Evolutionary conservation across 805 yeast genomes (phyloP).

Genomic region (Spathaspora gorwiae): DNA sequence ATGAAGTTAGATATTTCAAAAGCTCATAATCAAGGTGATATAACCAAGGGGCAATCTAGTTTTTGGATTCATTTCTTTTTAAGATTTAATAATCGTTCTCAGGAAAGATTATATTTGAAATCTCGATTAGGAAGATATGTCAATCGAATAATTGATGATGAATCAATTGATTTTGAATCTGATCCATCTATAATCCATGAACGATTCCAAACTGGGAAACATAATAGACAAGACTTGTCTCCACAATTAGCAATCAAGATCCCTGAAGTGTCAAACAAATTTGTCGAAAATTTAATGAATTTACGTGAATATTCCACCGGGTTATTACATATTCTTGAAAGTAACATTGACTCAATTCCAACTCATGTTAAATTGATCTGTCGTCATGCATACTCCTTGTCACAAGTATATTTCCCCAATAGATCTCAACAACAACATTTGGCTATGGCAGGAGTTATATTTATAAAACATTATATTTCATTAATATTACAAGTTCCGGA

Average conservation of each 20-base stretch:
- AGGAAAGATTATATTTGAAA: slow-evolving; percentile 45
- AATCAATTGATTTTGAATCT: slow-evolving; percentile 57
- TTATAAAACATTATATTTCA: slow-evolving; percentile 49
- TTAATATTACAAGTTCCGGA: slow-evolving; percentile 49
- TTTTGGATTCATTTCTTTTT: slow-evolving; percentile 45
- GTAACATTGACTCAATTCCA: slow-evolving; percentile 34
- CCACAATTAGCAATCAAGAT: slow-evolving; percentile 77
- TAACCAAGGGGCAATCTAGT: slow-evolving; percentile 31
- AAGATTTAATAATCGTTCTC: slow-evolving; percentile 43
- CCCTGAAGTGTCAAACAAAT: slow-evolving; percentile 62
- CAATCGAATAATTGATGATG: slow-evolving; percentile 38
- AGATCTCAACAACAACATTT: slow-evolving; percentile 56
- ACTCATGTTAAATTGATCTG: slow-evolving; percentile 33
- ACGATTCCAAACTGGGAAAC: slow-evolving; percentile 32
- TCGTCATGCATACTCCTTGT: slow-evolving; percentile 28
- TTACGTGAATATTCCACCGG: slow-evolving; percentile 69
- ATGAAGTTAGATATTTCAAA: slow-evolving; percentile 38
- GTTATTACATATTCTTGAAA: slow-evolving; percentile 50
- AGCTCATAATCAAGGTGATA: slow-evolving; percentile 27
- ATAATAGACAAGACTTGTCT: slow-evolving; percentile 36
- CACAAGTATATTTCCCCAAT: slow-evolving; percentile 51
- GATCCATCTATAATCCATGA: slow-evolving; percentile 64
- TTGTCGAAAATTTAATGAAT: slow-evolving; percentile 67
- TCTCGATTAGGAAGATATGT: slow-evolving; percentile 36
- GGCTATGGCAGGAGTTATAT: slow-evolving; percentile 64